Evolutionary conservation across 768 basidiomycete species (phyloP), one percentile per base, ranked within the genome.

Genomic region (Amylocystis lapponica): DNA sequence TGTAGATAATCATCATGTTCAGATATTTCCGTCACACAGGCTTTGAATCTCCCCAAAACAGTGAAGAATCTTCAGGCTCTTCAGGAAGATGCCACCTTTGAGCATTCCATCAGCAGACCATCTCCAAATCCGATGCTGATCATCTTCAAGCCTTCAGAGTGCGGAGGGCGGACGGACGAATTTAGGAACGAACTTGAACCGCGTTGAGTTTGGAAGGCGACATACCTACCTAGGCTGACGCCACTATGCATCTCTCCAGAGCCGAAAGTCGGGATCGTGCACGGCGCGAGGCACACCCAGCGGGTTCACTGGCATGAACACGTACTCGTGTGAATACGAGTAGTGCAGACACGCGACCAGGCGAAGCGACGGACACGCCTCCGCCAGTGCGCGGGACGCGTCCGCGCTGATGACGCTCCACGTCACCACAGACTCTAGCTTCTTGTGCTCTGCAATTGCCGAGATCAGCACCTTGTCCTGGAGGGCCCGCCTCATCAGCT

Each of bases 291-390:
- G 52, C 10, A 39, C 47, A 21, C 47, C 49, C 16, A 51, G n/a
- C 10, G 52, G 52, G 23, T 54, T 48, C 16, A 54, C 49, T 3
- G 52, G 52, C 7, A 50, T 16, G n/a, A 43, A 29, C 19, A 54
- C 45, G 33, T 51, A 54, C 31, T 54, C 52, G 39, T 50, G 45
- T 2, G 49, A 50, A 33, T 54, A 54, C 21, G 52, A 53, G 26
- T 53, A 53, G 31, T 53, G 52, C 21, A 53, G 35, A 34, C 52
- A 50, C 10, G 52, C 52, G 36, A 53, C 43, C 1, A 41, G 31
- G 21, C 52, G 49, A 10, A 53, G 46, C 8, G 52, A 41, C 5
- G 52, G 52, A 30, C 49, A 48, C 3, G 50, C 52, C 20, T 47
- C 20, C 8, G 48, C 52, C 16, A 54, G 33, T 1, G 26, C 43